phyloP scores from a whole-genome alignment of 2,329 filamentous ascomycete species.

The Cercospora beticola region DNA sequence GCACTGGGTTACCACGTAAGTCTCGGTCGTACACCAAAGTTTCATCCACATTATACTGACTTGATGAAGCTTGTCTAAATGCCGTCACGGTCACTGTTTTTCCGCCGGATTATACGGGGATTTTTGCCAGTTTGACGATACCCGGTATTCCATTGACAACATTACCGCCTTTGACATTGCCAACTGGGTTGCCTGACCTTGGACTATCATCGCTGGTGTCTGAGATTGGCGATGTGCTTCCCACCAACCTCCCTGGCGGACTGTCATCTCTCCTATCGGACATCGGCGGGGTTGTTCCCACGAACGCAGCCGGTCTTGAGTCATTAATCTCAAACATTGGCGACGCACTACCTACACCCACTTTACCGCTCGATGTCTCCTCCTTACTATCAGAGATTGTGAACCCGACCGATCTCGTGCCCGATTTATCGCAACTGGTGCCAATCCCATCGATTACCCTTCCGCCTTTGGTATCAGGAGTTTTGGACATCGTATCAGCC shows the following conservation, averaged over 20 bases:
- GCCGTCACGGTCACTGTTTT: slow-evolving; percentile 19
- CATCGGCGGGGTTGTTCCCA: neutral
- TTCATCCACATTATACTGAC: neutral
- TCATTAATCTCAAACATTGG: neutral
- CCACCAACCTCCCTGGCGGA: slow-evolving; percentile 2
- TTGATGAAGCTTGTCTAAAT: slow-evolving; percentile 11
- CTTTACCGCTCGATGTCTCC: neutral
- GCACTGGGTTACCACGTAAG: neutral
- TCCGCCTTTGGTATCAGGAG: neutral
- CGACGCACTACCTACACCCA: neutral
- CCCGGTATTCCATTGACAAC: slow-evolving; percentile 15
- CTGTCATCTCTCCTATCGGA: neutral
- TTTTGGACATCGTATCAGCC: slow-evolving; percentile 17
- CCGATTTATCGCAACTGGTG: neutral
- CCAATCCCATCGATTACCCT: neutral
- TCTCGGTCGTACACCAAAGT: neutral
- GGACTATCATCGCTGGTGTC: neutral
- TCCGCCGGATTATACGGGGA: slow-evolving; percentile 25
- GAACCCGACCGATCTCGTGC: neutral
- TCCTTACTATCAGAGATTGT: neutral
- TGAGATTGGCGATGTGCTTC: neutral
- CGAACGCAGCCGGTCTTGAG: neutral
- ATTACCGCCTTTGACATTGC: slow-evolving; percentile 1
- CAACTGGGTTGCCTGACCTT: neutral
- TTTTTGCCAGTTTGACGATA: slow-evolving; percentile 18